phyloP scores from a whole-genome alignment of 306 rosid genomes.

The Cicer yamashitae region DNA sequence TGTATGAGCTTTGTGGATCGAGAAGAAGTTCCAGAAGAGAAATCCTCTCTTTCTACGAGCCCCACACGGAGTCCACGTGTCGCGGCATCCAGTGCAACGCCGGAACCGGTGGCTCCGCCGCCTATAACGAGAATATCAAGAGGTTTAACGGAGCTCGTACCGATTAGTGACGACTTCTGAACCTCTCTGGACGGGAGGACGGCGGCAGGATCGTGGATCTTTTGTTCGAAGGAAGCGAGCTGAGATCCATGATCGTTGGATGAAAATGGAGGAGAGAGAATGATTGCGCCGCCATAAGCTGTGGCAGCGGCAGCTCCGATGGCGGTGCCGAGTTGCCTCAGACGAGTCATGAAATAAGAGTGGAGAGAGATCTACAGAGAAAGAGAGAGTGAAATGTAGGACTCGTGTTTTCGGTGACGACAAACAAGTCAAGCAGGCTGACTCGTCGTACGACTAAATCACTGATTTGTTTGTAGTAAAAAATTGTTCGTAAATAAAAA shows the following conservation, averaged over 20 bases:
- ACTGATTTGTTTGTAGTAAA: too few species aligned
- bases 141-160: conserved; percentile 62
- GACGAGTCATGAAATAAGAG: conserved; percentile 43
- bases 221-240: conserved; percentile 58
- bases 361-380: background rate
- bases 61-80: conserved; percentile 92
- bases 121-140: conserved; percentile 86
- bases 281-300: conserved; percentile 55
- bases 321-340: conserved; percentile 60
- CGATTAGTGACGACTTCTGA: conserved; percentile 71
- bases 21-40: conserved; percentile 89
- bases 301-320: conserved; percentile 57
- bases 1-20: conserved; percentile 93
- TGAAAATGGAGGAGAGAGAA: conserved; percentile 50
- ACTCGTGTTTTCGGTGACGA: background rate
- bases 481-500: too few species aligned
- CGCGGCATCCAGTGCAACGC: conserved; percentile 81
- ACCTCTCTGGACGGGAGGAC: conserved; percentile 65
- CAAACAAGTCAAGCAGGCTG: background rate
- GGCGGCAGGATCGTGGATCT: conserved; percentile 63
- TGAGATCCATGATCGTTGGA: conserved; percentile 52
- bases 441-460: background rate
- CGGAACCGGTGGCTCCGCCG: conserved; percentile 91
- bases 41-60: conserved; percentile 92
- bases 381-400: background rate